Conservation (phyloP, 768 basidiomycete genomes). For the Termitomyces sp. region DNA sequence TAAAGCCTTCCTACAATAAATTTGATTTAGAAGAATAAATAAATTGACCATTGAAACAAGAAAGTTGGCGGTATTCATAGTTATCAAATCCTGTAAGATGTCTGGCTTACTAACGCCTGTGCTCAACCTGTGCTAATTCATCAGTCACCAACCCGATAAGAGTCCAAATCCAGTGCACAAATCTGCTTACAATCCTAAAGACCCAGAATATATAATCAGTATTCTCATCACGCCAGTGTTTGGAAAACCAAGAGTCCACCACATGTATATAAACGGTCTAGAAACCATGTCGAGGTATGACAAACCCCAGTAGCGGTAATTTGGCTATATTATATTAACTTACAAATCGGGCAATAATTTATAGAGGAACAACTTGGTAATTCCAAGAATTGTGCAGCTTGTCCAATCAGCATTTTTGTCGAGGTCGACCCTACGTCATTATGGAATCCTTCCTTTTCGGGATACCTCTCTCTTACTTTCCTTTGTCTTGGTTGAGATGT, state of each 20-base stretch:
- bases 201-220: not conserved
- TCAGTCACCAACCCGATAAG: not conserved
- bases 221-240: not conserved
- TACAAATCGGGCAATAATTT: no score
- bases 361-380: no score
- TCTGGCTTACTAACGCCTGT: not conserved
- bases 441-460: no score
- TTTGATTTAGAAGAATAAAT: no score
- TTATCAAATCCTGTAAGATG: not conserved
- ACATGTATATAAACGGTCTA: not conserved
- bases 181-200: not conserved
- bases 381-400: no score
- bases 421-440: no score
- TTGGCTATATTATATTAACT: no score
- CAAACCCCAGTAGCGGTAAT: not conserved
- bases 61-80: not conserved
- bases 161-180: not conserved
- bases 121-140: not conserved
- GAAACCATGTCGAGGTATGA: not conserved
- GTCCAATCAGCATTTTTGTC: no score
- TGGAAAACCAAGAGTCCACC: not conserved
- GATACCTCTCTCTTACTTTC: no score
- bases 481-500: no score
- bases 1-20: no score
- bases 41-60: not conserved